Base-by-base conservation (phyloP, 768 basidiomycete species). In the Porpolomopsis calyptriformis region DNA sequence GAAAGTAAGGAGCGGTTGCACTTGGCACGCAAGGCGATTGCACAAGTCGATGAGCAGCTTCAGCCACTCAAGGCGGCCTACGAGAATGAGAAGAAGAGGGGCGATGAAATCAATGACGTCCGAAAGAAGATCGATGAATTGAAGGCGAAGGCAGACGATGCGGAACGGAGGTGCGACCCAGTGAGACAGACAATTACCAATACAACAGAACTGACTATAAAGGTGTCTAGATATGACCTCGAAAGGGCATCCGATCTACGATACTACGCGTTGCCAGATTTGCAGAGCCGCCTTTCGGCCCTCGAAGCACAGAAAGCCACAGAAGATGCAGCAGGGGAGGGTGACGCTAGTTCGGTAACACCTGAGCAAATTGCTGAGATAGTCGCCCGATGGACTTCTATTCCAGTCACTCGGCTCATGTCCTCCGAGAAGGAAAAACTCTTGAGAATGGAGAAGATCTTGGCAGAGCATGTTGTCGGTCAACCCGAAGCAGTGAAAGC, bases 281-380 rank as follows among this genome's bases (percentile, higher is more conserved):
- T 92, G 14, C 80, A 88, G 55, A 60, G 66, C 53, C 80, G 78
- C 8, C 75, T 89, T n/a, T 76, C 79, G 26, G 11, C 35, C 19
- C 37, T 53, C 44, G 70, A 93, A 64, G 73, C 76, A 23, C 80
- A 77, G 60, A 91, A 91, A 59, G 72, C 70, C 6, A 75, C 70
- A 27, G 80, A 82, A 50, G 82, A 89, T 53, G 52, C 67, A 71
- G 51, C 74, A 85, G 40, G 68, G 43, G 68, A 72, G 10, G 68
- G 66, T 37, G 76, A 77, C 12, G 61, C 72, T 14, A 85, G 90
- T 50, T 71, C 71, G 8, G 92, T 96, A 39, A 85, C 84, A 3
- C 72, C 89, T 14, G 90, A 93, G 50, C 80, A 87, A 50, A 97
- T 99, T 49, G 89, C 91, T 14, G 88, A 93, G 60, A 92, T 98